Base-by-base conservation (phyloP, 441 rosid genomes). In the Mallotus repandus region DNA sequence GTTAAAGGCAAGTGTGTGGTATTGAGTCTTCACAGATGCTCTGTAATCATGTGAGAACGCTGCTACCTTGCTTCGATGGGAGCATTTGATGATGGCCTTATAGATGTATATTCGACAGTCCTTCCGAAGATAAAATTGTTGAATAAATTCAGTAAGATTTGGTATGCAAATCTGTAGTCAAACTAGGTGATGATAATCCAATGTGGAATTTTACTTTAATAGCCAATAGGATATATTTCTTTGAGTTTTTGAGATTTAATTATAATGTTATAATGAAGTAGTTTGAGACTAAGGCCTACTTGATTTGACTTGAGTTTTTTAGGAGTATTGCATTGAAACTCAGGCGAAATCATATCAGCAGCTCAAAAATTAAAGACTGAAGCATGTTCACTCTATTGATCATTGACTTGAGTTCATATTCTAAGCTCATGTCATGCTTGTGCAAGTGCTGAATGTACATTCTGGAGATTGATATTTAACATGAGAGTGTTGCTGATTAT, bases 221-320 rank as follows among this genome's bases (percentile, higher is more conserved):
- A 29, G 32, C 32, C 32, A 29, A 29, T 25, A 43, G n/a, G 43
- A 43, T 19, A 22, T 4, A 7, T 25, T 55, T 45, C 25, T 18
- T 54, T 43, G 25, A 53, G 3, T 64, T 63, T 66, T 66, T 49
- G 49, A 35, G 22, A 43, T 63, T 72, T 72, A 41, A 7, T 63
- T 29, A 48, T 29, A 29, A 29, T 29, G 32, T 29, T 29, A 18
- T 53, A 2, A 54, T 54, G 46, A 55, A 72, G 0, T 38, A 38
- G 41, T 38, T 38, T 38, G 41, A 38, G 41, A 38, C 7, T 38
- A 4, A 38, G 41, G 41, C 41, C 38, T 19, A 12, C 7, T 19
- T 13, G 62, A 16, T 32, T 49, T 22, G 54, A 7, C 61, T 62
- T 19, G 41, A 25, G 25, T 4, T 25, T 14, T 63, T 62, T 14